Percentiles rank a stretch among this genome's conserved stretches.
phyloP scores from a whole-genome alignment of 1,284 basidiomycete genomes.

The Malassezia restricta region DNA sequence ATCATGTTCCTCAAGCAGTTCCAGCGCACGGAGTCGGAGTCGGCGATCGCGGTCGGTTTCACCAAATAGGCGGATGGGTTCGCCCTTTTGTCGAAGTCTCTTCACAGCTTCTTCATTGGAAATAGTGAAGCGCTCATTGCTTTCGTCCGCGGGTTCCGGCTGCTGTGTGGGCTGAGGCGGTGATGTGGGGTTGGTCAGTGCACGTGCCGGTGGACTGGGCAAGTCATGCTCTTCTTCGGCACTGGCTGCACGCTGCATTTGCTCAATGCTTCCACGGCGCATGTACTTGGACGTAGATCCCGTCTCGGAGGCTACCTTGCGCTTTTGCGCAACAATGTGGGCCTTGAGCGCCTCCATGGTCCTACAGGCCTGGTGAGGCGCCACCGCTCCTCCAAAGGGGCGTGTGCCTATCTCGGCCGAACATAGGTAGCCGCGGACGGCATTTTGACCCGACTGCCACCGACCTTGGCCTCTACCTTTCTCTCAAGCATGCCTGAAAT shows the following conservation, averaged over 20 bases:
- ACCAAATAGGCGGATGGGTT: conserved; percentile 87
- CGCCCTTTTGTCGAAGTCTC: conserved; percentile 74
- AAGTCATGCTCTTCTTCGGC: no score
- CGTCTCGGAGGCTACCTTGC: conserved; percentile 59
- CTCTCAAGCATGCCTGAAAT: conserved; percentile 22
- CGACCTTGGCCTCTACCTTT: neutral
- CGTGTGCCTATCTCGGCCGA: conserved; percentile 5
- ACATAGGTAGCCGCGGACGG: no score
- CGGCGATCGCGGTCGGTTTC: conserved; percentile 87
- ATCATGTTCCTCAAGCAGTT: conserved; percentile 58
- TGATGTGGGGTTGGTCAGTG: no score
- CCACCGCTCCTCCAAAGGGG: no score
- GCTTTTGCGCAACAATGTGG: conserved; percentile 61
- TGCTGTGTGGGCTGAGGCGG: neutral
- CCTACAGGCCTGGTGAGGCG: neutral
- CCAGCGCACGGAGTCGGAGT: conserved; percentile 75
- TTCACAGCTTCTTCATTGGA: conserved; percentile 83
- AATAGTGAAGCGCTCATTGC: conserved; percentile 60
- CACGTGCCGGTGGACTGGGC: no score
- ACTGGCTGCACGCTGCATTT: neutral
- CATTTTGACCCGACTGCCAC: no score
- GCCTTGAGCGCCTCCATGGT: conserved; percentile 73
- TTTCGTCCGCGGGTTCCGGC: neutral
- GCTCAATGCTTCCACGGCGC: conserved; percentile 31
- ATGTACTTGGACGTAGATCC: conserved; percentile 36